These are phyloP conservation scores for Aspergillus fumigatiaffinis DNA, from an alignment of 2,329 filamentous ascomycete genomes.

Conservation along the genomic window DNA sequence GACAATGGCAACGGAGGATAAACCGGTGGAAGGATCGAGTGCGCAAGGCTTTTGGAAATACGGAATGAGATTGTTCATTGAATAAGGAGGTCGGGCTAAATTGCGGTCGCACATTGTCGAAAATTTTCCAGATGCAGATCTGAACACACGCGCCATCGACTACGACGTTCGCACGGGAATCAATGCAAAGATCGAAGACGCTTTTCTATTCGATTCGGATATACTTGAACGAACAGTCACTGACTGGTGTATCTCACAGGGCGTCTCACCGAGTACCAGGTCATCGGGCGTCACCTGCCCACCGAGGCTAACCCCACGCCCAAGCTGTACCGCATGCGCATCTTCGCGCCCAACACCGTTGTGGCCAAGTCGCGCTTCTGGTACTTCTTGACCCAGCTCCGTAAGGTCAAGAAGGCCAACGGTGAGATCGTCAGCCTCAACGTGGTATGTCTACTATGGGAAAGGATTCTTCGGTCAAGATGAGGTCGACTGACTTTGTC, in stretches of 20 bases:
- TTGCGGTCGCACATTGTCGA: slow-evolving; percentile 8
- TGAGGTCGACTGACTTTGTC: slow-evolving; percentile 9
- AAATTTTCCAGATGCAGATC: slow-evolving; percentile 3
- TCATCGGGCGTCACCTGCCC: slow-evolving; percentile 99
- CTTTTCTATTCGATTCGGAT: slow-evolving; percentile 2
- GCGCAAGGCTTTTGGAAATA: slow-evolving; percentile 1
- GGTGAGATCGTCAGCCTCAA: slow-evolving; percentile 98
- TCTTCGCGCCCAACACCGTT: slow-evolving; percentile 96
- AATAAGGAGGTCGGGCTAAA: neutral
- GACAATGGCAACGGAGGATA: neutral
- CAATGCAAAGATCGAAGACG: slow-evolving; percentile 10
- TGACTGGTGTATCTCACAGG: slow-evolving; percentile 55
- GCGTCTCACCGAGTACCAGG: slow-evolving; percentile 99
- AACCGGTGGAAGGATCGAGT: neutral
- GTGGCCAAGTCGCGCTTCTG: slow-evolving; percentile 99
- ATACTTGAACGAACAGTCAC: slow-evolving; percentile 18
- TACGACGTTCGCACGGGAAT: slow-evolving; percentile 13
- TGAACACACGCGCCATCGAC: slow-evolving; percentile 7
- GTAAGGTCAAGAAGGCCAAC: slow-evolving; percentile 99
- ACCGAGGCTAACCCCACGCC: slow-evolving; percentile 95
- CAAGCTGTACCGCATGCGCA: slow-evolving; percentile 99
- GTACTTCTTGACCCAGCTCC: slow-evolving; percentile 99
- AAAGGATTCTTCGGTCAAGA: neutral
- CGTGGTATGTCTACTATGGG: slow-evolving; percentile 61
- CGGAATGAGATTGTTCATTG: neutral